phyloP scores from a whole-genome alignment of 495 filamentous ascomycete species.

The Umbilicaria muhlenbergii region DNA sequence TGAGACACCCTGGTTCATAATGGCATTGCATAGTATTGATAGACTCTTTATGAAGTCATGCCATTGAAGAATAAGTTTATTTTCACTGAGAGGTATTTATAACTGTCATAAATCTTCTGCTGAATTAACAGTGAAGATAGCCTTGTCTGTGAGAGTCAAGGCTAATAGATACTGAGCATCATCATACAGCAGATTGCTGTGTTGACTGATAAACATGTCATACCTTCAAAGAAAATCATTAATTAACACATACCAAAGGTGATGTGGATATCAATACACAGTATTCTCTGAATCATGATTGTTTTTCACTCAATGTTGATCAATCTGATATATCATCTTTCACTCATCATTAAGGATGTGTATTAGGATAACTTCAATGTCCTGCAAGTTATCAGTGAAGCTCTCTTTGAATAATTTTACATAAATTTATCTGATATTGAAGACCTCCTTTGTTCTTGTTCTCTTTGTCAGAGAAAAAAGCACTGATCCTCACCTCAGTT shows the following conservation, averaged over 20 bases:
- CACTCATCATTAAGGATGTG: background rate
- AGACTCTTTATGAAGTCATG: background rate
- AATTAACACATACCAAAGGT: too few relatives aligned
- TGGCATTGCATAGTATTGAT: constrained; percentile 2
- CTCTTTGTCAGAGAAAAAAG: constrained; percentile 3
- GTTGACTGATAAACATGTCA: background rate
- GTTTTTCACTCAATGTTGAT: constrained; percentile 1
- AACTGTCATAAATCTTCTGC: background rate
- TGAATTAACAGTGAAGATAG: background rate
- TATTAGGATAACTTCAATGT: background rate
- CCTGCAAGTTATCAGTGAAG: constrained; percentile 1
- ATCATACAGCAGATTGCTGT: constrained; percentile 1
- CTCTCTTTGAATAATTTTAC: background rate
- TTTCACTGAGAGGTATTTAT: constrained; percentile 1
- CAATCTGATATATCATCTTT: background rate
- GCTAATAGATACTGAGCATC: constrained; percentile 2
- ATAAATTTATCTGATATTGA: constrained; percentile 1
- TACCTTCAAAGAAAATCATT: background rate
- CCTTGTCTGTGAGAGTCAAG: constrained; percentile 2
- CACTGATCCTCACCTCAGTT: constrained; percentile 1
- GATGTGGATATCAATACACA: background rate
- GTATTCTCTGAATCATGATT: constrained; percentile 1
- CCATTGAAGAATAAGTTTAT: constrained; percentile 5
- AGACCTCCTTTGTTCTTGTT: constrained; percentile 1
- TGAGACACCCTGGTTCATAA: background rate